Evolutionary conservation across 1,284 basidiomycete genomes (phyloP).

Genomic region (Pholiota adiposa): DNA sequence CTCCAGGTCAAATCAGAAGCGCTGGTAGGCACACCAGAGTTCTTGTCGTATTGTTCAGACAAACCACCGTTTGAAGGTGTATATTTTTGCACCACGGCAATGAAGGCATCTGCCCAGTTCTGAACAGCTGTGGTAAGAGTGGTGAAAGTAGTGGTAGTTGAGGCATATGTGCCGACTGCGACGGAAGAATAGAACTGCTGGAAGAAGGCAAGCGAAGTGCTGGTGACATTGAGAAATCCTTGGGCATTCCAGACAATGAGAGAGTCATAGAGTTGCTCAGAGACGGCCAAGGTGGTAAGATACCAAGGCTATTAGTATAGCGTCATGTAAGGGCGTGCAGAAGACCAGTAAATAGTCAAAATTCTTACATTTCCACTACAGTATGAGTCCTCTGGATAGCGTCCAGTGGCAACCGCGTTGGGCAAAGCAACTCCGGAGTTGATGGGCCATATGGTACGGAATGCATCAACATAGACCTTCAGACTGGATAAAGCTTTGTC

Average conservation of each 20-base stretch:
- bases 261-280: constrained; percentile 71
- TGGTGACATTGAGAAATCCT: constrained; percentile 53
- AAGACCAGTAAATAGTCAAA: background rate
- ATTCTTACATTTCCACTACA: constrained; percentile 50
- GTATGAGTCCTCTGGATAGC: constrained; percentile 59
- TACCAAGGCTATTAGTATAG: constrained; percentile 63
- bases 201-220: constrained; percentile 66
- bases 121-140: constrained; percentile 48
- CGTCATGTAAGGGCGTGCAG: background rate
- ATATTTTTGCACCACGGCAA: constrained; percentile 54
- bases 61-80: constrained; percentile 58
- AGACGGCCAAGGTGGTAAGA: constrained; percentile 62
- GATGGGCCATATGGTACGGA: constrained; percentile 52
- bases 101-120: constrained; percentile 61
- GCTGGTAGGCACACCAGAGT: constrained; percentile 49
- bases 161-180: constrained; percentile 48
- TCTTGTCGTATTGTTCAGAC: constrained; percentile 56
- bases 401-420: constrained; percentile 51
- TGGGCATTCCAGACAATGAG: constrained; percentile 58
- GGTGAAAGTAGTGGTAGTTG: constrained; percentile 46
- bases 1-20: constrained; percentile 69
- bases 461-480: constrained; percentile 53
- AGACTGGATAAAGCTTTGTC: constrained; percentile 57
- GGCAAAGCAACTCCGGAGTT: constrained; percentile 46
- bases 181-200: constrained; percentile 50